phyloP scores from a whole-genome alignment of 2,329 filamentous ascomycete species.

The Domatiomyces globalis region DNA sequence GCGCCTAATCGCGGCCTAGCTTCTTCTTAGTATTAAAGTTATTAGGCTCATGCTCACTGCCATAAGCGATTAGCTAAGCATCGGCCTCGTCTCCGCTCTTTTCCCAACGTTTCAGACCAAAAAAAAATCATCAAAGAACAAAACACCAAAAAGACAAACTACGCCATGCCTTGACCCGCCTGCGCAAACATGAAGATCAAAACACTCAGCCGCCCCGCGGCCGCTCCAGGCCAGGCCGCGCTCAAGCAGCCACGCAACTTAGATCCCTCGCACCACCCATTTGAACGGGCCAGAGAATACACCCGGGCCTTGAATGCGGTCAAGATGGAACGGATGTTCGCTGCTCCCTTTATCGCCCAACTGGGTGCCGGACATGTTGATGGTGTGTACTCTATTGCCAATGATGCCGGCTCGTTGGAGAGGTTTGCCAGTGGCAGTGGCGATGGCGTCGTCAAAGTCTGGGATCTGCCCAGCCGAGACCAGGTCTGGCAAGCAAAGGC shows the following conservation, averaged over 20 bases:
- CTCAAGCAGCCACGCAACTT: slow-evolving; percentile 40
- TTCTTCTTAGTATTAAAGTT: no score
- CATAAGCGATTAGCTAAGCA: neutral
- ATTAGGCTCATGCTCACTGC: no score
- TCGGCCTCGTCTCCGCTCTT: neutral
- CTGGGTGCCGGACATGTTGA: slow-evolving; percentile 86
- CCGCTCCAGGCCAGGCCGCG: slow-evolving; percentile 33
- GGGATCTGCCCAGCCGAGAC: slow-evolving; percentile 60
- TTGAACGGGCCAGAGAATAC: slow-evolving; percentile 80
- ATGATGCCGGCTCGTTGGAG: slow-evolving; percentile 61
- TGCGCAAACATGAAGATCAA: slow-evolving; percentile 39
- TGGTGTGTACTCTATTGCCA: slow-evolving; percentile 68
- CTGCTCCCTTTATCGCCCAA: slow-evolving; percentile 68
- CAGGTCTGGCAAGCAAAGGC: slow-evolving; percentile 67
- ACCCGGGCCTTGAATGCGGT: slow-evolving; percentile 67
- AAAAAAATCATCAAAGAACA: neutral
- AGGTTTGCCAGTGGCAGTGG: slow-evolving; percentile 71
- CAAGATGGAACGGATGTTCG: slow-evolving; percentile 88
- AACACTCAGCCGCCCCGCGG: slow-evolving; percentile 33
- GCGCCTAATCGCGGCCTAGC: neutral
- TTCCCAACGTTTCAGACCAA: no score
- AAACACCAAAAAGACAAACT: neutral
- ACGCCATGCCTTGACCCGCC: neutral
- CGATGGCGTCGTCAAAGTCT: slow-evolving; percentile 87
- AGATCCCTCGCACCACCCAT: slow-evolving; percentile 75